Conservation (phyloP, 805 yeast species). For the Suhomyces sp. region DNA sequence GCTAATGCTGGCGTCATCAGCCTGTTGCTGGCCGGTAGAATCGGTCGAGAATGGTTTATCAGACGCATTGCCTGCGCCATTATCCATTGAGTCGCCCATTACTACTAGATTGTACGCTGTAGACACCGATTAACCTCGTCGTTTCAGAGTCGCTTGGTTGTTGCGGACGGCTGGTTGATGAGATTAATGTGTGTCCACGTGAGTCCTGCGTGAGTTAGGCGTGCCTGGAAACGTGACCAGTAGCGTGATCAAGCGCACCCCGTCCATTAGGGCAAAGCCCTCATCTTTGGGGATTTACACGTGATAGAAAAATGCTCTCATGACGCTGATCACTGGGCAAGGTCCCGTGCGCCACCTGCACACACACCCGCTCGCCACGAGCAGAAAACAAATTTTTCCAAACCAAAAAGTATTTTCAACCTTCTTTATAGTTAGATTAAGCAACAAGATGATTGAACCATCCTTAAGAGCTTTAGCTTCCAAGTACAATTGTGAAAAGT, state of each 20-base stretch:
- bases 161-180: not conserved
- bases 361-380: not conserved
- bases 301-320: not conserved
- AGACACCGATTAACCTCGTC: not conserved
- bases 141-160: not conserved
- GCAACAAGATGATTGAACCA: slow-evolving; percentile 84
- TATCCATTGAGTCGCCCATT: not conserved
- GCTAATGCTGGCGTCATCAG: not conserved
- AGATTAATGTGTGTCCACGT: not conserved
- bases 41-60: not conserved
- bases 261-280: not conserved
- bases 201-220: not conserved
- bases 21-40: not conserved
- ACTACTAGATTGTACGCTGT: not conserved
- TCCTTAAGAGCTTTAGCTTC: slow-evolving; percentile 98
- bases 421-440: slow-evolving; percentile 5
- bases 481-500: slow-evolving; percentile 99
- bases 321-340: not conserved
- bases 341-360: not conserved
- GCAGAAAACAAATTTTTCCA: slow-evolving; percentile 5
- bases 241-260: not conserved
- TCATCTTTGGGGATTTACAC: not conserved
- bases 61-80: not conserved
- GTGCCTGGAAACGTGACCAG: not conserved
- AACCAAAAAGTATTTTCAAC: not conserved